phyloP scores from a whole-genome alignment of 805 yeast genomes.

The Nakazawaea ernobii region DNA sequence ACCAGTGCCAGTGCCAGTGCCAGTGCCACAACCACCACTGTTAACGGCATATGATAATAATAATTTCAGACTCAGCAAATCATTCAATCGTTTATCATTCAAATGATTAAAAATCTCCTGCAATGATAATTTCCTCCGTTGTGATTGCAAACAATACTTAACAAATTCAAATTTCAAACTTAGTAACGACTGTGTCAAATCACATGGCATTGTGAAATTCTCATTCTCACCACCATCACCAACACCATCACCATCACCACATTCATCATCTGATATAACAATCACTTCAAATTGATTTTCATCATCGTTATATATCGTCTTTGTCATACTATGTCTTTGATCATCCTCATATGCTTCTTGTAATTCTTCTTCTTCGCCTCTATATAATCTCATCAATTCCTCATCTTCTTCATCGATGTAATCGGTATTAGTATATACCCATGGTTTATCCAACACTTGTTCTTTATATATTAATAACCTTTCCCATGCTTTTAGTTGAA shows the following conservation, averaged over 20 bases:
- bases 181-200: not conserved
- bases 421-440: constrained; percentile 1
- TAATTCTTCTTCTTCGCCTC: constrained; percentile 8
- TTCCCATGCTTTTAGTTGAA: not conserved
- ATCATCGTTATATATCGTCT: not conserved
- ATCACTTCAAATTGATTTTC: not conserved
- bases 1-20: no score
- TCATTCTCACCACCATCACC: no score
- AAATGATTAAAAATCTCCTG: constrained; percentile 3
- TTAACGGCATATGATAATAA: not conserved
- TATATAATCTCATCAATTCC: no score
- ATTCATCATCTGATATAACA: not conserved
- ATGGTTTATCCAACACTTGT: not conserved
- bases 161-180: constrained; percentile 3
- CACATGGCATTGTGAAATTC: no score
- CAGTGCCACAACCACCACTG: no score
- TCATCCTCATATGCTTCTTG: not conserved
- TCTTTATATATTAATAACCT: not conserved
- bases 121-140: not conserved
- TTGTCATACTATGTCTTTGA: not conserved
- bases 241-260: no score
- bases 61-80: constrained; percentile 1
- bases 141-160: not conserved
- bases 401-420: constrained; percentile 3
- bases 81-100: not conserved